These are phyloP conservation scores for Phytophthora foliorum DNA, from an alignment of 352 stramenopile species.

Conservation along the genomic window DNA sequence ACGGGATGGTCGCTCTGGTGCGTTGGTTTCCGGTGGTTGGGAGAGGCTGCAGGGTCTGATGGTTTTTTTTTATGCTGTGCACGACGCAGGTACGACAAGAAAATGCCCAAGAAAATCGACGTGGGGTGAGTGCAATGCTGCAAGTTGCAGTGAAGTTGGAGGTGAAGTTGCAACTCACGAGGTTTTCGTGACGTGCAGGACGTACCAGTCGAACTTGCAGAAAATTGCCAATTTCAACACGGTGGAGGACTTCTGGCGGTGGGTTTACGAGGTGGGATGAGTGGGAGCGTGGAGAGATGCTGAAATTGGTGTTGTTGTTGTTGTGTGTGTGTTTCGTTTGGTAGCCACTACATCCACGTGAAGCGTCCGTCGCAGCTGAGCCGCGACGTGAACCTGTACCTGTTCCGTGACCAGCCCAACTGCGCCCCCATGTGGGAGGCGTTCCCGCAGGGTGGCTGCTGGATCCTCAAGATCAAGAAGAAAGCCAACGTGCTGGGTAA, in stretches of 20 bases:
- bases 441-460: conserved; percentile 94
- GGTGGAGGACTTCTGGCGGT: conserved; percentile 95
- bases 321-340: conserved; percentile 2
- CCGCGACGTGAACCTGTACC: conserved; percentile 94
- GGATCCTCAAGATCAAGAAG: conserved; percentile 97
- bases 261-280: conserved; percentile 11
- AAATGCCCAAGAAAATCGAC: conserved; percentile 92
- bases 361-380: conserved; percentile 93
- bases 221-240: conserved; percentile 93
- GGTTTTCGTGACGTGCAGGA: conserved; percentile 16
- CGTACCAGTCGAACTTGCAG: conserved; percentile 70
- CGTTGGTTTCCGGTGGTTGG: conserved; percentile 13
- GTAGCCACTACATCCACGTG: conserved; percentile 93
- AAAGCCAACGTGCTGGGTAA: conserved; percentile 94
- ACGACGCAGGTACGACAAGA: conserved; percentile 93
- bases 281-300: background rate
- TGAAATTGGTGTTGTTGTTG: conserved; percentile 9
- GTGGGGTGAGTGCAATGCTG: conserved; percentile 63
- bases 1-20: conserved; percentile 92
- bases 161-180: background rate
- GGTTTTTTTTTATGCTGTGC: conserved; percentile 18
- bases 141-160: conserved; percentile 2
- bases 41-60: background rate
- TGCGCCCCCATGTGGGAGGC: conserved; percentile 93
- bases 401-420: conserved; percentile 92